phyloP scores from a whole-genome alignment of 2,329 filamentous ascomycete genomes.

The Bipolaris sorokiniana region DNA sequence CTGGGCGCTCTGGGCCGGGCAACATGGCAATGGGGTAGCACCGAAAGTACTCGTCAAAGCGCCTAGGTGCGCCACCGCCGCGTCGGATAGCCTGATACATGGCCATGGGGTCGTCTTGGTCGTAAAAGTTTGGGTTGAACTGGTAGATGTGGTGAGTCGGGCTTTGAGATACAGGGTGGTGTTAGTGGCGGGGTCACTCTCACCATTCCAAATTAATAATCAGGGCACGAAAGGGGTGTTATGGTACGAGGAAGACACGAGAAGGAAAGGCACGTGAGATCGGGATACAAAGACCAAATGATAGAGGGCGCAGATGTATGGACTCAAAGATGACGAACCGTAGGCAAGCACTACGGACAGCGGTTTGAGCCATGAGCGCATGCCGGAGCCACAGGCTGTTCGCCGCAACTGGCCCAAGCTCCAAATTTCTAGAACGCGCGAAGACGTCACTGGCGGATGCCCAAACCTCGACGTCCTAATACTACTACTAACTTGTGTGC shows the following conservation, averaged over 20 bases:
- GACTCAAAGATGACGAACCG: conserved; percentile 12
- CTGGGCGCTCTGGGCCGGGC: conserved; percentile 83
- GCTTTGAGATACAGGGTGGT: conserved; percentile 10
- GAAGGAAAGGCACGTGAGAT: background rate
- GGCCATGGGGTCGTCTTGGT: conserved; percentile 59
- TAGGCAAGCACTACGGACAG: conserved; percentile 27
- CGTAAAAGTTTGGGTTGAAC: conserved; percentile 57
- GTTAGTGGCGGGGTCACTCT: conserved; percentile 33
- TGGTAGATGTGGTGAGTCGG: conserved; percentile 29
- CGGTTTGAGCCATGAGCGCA: conserved; percentile 20
- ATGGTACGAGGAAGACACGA: background rate
- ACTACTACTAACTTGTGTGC: background rate
- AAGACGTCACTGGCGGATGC: conserved; percentile 23
- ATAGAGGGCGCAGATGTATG: conserved; percentile 12
- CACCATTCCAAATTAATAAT: conserved; percentile 38
- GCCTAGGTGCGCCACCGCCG: conserved; percentile 63
- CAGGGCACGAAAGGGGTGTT: background rate
- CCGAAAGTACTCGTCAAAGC: conserved; percentile 98
- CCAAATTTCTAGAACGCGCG: conserved; percentile 15
- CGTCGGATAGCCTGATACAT: conserved; percentile 62
- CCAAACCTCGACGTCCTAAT: background rate
- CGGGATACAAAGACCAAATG: conserved; percentile 25
- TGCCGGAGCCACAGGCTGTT: conserved; percentile 5
- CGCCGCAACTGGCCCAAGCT: conserved; percentile 31
- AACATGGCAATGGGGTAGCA: conserved; percentile 97